These are phyloP conservation scores for Suillus variegatus DNA, from an alignment of 768 basidiomycete species.

Conservation along the genomic window DNA sequence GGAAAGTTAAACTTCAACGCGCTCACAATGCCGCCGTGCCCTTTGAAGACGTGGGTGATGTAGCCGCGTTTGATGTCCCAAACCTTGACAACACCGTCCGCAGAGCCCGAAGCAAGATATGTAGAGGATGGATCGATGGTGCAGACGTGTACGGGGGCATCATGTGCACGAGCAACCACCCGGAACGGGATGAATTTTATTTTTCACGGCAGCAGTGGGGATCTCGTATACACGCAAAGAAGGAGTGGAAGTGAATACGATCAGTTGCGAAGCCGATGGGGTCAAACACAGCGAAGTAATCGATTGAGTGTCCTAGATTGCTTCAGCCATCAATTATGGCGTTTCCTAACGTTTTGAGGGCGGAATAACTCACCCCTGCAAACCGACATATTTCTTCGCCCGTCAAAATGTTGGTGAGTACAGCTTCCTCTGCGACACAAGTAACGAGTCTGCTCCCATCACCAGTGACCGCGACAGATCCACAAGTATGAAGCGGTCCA, in stretches of 20 bases:
- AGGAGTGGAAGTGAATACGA: constrained; percentile 80
- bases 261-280: constrained; percentile 69
- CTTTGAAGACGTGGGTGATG: constrained; percentile 92
- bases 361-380: constrained; percentile 62
- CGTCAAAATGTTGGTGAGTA: constrained; percentile 77
- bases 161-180: constrained; percentile 81
- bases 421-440: constrained; percentile 82
- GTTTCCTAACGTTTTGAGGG: constrained; percentile 9
- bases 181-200: constrained; percentile 71
- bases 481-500: constrained; percentile 84
- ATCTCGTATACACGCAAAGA: constrained; percentile 84
- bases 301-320: constrained; percentile 73
- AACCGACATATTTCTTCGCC: constrained; percentile 82
- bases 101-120: constrained; percentile 92
- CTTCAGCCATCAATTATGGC: constrained; percentile 5
- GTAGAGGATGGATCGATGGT: constrained; percentile 82
- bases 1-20: constrained; percentile 86
- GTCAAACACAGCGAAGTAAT: constrained; percentile 86
- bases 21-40: constrained; percentile 96
- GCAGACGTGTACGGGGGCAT: constrained; percentile 92
- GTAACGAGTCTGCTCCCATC: constrained; percentile 84
- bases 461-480: constrained; percentile 75
- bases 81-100: constrained; percentile 96
- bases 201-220: constrained; percentile 49
- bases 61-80: constrained; percentile 90